Evolutionary conservation across 768 basidiomycete genomes (phyloP), one percentile per base, ranked within the genome.

Genomic region (Pleurotus tuoliensis): DNA sequence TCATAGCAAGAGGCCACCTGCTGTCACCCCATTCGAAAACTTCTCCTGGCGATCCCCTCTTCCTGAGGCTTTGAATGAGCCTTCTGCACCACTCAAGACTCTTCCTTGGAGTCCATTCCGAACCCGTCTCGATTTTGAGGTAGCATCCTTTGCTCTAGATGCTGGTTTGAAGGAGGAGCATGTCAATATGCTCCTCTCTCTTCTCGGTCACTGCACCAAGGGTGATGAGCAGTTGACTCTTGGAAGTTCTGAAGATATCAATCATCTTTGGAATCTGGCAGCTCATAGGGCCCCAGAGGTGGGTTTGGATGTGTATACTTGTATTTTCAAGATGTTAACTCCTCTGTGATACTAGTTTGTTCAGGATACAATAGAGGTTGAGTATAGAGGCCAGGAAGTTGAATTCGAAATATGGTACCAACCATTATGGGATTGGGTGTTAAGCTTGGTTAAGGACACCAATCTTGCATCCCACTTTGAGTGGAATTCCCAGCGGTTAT

Each of bases 401-500:
- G 20, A 46, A 8, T 69, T 57, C 56, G 57, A 64, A 8, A 46
- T 74, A 5, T 64, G 59, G 41, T 59, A 52, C 7, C 56, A 60
- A 1, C 56, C 64, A 3, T 45, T 70, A 1, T 68, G 63, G 63
- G 58, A 65, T 20, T 75, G 71, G 70, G 59, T 56, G 1, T 6
- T 54, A n/a, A 64, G 67, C 39, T 58, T 75, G 11, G 47, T 76
- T 1, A 30, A 48, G 15, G 65, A 76, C 37, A 61, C 61, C 0
- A 16, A 39, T 0, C 61, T 71, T 11, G 60, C 62, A 1, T 55
- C 56, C 0, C 50, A 66, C 11, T 67, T 69, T 55, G 58, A 59
- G 18, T 74, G 71, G 67, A 66, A 73, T 67, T 71, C 71, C 3
- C 45, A 64, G 44, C 55, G 50, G 12, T 45, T 70, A 3, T 71